Evolutionary conservation across 148 eudicot genomes (phyloP), one percentile per base, ranked within the genome.

Genomic region (Persicaria tinctoria): DNA sequence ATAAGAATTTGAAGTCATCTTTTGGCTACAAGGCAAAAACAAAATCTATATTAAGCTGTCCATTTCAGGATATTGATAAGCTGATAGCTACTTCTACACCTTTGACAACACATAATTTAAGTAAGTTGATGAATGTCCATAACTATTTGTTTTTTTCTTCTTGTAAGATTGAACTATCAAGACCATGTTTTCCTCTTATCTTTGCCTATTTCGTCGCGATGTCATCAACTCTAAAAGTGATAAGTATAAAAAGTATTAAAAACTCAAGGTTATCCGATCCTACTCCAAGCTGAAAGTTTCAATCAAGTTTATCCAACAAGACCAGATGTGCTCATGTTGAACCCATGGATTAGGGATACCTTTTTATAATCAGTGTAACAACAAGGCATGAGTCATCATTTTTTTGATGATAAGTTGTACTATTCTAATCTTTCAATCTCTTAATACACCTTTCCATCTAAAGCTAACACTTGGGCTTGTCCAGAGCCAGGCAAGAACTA

Each of bases 141-240:
- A 6, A 14, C n/a, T 32, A 20, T 59, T 59, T 59, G 64, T 59
- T 17, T 59, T 18, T 18, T 59, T 56, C 62, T 56, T 56, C 62
- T 59, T 59, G 20, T 8, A 59, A 59, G 38, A 59, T 59, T 59
- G 64, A 6, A 59, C 20, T 59, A 32, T 32, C 12, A 18, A 59
- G 64, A 20, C 27, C 32, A 59, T 59, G 10, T 18, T 59, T 59
- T 27, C 44, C 14, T 66, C 44, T 38, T 66, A 50, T 17, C 18
- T 44, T 66, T 66, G 41, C 70, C 10, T 66, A 47, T 2, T 66
- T 38, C 2, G 48, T 66, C 48, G 44, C 18, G 14, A 14, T 38
- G 70, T 66, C 48, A 41, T 66, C 48, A 66, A 14, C 47, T 64
- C 46, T 32, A 9, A 66, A 66, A 13, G 8, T 66, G 70, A 66